Conservation (phyloP, 257 asterid species). For the Gynochthodes officinalis region DNA sequence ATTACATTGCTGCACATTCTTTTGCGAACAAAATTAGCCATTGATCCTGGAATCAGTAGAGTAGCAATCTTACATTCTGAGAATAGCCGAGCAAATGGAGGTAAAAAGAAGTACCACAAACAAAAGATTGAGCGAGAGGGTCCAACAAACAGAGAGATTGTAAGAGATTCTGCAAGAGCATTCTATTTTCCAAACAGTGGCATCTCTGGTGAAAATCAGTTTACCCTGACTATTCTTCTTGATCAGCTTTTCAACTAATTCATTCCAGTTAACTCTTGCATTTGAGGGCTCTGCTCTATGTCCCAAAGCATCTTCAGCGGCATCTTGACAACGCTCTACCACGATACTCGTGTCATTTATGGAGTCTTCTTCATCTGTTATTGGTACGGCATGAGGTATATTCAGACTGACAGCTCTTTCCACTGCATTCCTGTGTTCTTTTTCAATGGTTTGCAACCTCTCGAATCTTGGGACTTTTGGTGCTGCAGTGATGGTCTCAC, state of each 20-base stretch:
- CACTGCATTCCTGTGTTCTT: conserved; percentile 87
- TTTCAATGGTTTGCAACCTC: conserved; percentile 61
- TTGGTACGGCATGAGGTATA: conserved; percentile 64
- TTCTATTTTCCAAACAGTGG: neutral
- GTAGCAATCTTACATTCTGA: no score
- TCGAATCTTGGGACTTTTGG: conserved; percentile 59
- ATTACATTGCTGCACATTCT: neutral
- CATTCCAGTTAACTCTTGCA: conserved; percentile 70
- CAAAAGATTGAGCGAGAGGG: neutral
- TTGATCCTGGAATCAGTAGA: neutral
- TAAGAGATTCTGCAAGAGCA: neutral
- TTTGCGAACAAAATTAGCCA: neutral
- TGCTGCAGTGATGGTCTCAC: conserved; percentile 43
- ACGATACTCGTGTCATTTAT: conserved; percentile 18
- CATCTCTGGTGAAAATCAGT: neutral
- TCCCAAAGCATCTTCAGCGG: neutral
- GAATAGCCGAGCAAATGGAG: neutral
- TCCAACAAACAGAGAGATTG: neutral
- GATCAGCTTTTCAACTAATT: conserved; percentile 57
- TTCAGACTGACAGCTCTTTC: conserved; percentile 82
- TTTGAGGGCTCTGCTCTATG: conserved; percentile 22
- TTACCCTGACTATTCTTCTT: conserved; percentile 15
- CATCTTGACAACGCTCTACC: conserved; percentile 21
- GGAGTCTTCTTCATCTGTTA: conserved; percentile 31
- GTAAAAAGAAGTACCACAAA: neutral